These are phyloP conservation scores for Dujonia santamariae DNA, from an alignment of 1,139 yeast genomes.

Conservation along the genomic window DNA sequence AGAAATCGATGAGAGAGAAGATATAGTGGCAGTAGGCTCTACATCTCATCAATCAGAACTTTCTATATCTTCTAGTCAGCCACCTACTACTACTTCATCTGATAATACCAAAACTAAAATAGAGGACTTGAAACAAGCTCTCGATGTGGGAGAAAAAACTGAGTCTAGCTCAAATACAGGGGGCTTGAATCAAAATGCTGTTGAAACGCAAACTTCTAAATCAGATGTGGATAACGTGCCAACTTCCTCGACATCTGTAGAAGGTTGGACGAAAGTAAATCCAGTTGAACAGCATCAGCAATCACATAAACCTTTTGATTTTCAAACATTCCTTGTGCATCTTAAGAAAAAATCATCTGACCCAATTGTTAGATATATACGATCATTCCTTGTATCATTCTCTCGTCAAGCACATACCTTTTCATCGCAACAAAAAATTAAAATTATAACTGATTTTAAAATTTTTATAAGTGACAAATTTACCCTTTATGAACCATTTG, in stretches of 20 bases:
- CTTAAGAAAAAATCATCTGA: conserved; percentile 77
- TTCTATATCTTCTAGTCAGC: too few relatives aligned
- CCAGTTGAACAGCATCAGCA: conserved; percentile 34
- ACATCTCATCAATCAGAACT: too few relatives aligned
- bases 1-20: not conserved
- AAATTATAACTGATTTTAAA: conserved; percentile 72
- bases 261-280: conserved; percentile 15
- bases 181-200: too few relatives aligned
- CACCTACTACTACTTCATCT: too few relatives aligned
- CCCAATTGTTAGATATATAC: conserved; percentile 82
- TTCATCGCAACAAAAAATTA: conserved; percentile 73
- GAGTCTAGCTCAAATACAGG: too few relatives aligned
- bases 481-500: conserved; percentile 68
- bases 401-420: conserved; percentile 58
- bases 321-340: conserved; percentile 72
- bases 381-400: conserved; percentile 77
- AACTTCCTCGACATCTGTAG: too few relatives aligned
- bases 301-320: conserved; percentile 66
- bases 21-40: too few relatives aligned
- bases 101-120: too few relatives aligned
- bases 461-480: conserved; percentile 67
- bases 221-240: too few relatives aligned
- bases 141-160: too few relatives aligned
- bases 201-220: too few relatives aligned
- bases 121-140: too few relatives aligned